Base-by-base conservation (phyloP, 2,329 filamentous ascomycete species). In the Elsinoe fawcettii region DNA sequence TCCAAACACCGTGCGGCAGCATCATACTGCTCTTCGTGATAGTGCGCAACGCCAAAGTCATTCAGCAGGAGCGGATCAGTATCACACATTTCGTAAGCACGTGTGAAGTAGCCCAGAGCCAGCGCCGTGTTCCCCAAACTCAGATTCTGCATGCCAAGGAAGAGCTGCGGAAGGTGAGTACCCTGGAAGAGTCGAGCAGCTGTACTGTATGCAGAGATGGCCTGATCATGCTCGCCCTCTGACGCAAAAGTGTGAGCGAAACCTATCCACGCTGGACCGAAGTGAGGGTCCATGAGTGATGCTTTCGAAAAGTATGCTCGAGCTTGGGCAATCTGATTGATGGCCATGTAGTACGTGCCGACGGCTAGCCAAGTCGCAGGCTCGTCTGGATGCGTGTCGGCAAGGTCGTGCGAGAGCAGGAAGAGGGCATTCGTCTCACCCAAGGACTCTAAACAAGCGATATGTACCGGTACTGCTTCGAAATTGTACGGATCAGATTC, bases 201-300 rank as follows among this genome's bases (percentile, higher is more conserved):
- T 0, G 93, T 99, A 27, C 89, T 95, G 74, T 99, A 99, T 0
- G 95, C 93, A 7, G 91, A 95, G 61, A 99, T 96, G 49, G 93
- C 93, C 73, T 99, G 93, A 70, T 99, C 93, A 70, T 97, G 91
- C 71, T 99, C 93, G 55, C 93, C 93, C 70, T 99, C 93, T 9
- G 90, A 91, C 1, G 93, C 93, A 69, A 99, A 99, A 0, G 93
- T 99, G 70, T 99, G 95, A 1, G 93, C 93, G 68, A 99, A 99
- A 1, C 95, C 93, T 62, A 99, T 97, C 93, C 93, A 99, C 2
- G 93, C 93, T 1, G 93, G 89, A 0, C 92, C 92, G 66, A 96
- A 99, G 73, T 97, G 92, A 5, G 92, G 88, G 67, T 99, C 91
- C 85, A 99, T 92, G 77, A 97, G 87, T 63, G 89, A 95, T 3